Conservation (phyloP, 768 basidiomycete genomes). For the Boletus sp. region DNA sequence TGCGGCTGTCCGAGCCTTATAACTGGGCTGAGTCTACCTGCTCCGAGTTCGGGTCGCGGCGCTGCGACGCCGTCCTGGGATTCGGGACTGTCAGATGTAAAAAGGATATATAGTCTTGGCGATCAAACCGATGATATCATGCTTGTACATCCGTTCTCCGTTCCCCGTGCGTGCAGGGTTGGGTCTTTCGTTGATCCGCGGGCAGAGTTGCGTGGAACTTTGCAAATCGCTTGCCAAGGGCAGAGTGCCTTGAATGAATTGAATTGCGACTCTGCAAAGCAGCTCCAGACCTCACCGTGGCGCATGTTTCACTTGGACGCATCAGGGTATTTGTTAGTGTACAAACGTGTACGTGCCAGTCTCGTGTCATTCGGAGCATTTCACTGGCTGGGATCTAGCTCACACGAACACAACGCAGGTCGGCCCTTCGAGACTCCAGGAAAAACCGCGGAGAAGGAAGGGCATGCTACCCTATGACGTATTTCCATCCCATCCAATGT, state of each 20-base stretch:
- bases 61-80: neutral
- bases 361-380: neutral
- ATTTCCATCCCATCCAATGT: neutral
- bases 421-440: neutral
- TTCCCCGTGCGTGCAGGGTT: neutral
- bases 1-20: too few relatives aligned
- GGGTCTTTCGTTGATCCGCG: conserved; percentile 7
- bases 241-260: neutral
- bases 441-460: neutral
- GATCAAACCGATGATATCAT: neutral
- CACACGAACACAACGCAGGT: neutral
- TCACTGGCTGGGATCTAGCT: neutral
- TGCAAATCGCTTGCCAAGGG: neutral
- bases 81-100: neutral
- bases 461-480: neutral
- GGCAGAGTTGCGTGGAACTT: neutral
- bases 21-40: too few relatives aligned
- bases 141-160: neutral
- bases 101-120: neutral
- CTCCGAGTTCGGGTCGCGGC: neutral
- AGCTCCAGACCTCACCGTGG: neutral
- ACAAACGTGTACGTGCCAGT: neutral
- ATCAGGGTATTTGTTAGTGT: neutral
- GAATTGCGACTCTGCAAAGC: neutral
- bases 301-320: neutral